Evolutionary conservation across 805 yeast species (phyloP), one percentile per base, ranked within the genome.

Genomic region (Metschnikowia cubensis): DNA sequence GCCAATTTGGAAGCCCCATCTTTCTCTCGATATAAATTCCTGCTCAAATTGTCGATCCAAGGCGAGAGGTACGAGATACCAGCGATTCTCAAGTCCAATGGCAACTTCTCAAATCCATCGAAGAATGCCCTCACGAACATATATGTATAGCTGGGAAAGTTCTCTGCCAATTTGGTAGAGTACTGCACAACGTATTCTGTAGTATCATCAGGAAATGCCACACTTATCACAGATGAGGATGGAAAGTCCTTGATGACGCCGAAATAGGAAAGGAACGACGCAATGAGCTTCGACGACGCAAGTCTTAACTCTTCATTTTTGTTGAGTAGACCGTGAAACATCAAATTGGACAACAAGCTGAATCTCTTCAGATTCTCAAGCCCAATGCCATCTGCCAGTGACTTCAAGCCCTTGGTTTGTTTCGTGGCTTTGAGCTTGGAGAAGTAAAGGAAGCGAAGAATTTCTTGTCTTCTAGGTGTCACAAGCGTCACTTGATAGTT

Each of bases 1-100:
- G 85, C 76, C 5, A 85, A 77, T 48, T 79, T 72, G 46, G 80
- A 85, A 1, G 80, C 75, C 0, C 95, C 94, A 50, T 69, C 72
- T 31, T 75, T 77, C 25, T 80, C 82, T 56, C 79, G 81, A 59
- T 74, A 84, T 6, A 87, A 83, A 55, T 81, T 65, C 13, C 74
- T 71, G 61, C 82, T 80, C 21, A 88, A 71, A 57, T 88, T 85
- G 21, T 77, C 77, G 14, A 86, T 73, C 96, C 96, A 89, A 2
- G 94, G 91, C 0, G 86, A 71, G 10, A 83, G 69, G 59, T 82
- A 83, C 46, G 77, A 60, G 17, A 73, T 72, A 1, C 81, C 75
- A 49, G 75, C 67, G n/a, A 72, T 57, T 44, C 71, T 61, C 36
- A 70, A 70, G 6, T 63, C 69, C 0, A 48, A 51, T 0, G 69